Percentiles rank a stretch among this genome's conserved stretches.
Evolutionary conservation across 495 filamentous ascomycete species (phyloP).

Genomic region (Neurospora pannonica): DNA sequence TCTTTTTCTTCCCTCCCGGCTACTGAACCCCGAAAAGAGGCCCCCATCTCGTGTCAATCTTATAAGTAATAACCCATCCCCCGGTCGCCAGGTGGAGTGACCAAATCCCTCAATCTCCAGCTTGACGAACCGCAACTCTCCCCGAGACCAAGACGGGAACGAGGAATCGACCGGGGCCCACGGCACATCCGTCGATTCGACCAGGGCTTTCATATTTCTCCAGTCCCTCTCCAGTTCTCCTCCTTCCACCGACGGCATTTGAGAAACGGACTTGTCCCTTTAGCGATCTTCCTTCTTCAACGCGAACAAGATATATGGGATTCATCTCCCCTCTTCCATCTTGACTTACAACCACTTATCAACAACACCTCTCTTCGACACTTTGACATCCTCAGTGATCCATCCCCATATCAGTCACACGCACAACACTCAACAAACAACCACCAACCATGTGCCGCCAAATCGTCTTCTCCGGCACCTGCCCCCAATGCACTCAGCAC

Average conservation of each 20-base stretch:
- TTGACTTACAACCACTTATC: no score
- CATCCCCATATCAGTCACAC: no score
- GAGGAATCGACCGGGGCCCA: neutral
- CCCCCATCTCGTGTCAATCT: neutral
- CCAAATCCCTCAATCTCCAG: neutral
- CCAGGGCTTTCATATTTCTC: neutral
- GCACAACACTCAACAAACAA: neutral
- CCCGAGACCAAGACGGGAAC: neutral
- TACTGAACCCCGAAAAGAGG: neutral
- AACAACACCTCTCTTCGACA: no score
- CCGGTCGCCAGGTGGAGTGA: neutral
- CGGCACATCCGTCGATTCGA: neutral
- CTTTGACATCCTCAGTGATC: no score
- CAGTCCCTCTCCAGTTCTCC: no score
- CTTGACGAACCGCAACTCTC: neutral
- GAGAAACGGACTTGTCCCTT: neutral
- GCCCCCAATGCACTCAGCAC: slow-evolving; percentile 16
- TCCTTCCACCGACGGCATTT: neutral
- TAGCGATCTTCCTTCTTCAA: neutral
- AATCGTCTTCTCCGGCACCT: slow-evolving; percentile 23
- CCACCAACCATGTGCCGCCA: slow-evolving; percentile 24
- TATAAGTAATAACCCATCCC: neutral
- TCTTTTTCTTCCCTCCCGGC: neutral
- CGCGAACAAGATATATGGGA: neutral
- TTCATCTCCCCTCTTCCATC: no score